Evolutionary conservation across 495 filamentous ascomycete genomes (phyloP).

Genomic region (Hyaloscypha variabilis): DNA sequence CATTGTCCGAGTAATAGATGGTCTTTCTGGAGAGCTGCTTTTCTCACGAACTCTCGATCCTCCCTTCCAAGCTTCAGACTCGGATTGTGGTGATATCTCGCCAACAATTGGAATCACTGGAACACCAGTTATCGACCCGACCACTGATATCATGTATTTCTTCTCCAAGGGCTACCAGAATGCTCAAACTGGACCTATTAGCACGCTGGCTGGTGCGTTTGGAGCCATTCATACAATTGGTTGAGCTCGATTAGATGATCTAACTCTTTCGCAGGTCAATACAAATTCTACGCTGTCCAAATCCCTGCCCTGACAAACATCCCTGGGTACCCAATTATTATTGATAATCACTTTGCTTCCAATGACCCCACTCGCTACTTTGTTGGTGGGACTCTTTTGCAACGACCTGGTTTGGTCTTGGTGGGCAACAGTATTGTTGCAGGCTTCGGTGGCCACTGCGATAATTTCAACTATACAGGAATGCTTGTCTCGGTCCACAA

Average conservation of each 20-base stretch:
- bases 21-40: conserved; percentile 36
- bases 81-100: conserved; percentile 39
- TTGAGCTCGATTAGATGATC: not conserved
- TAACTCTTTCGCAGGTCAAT: conserved; percentile 20
- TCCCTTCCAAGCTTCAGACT: conserved; percentile 37
- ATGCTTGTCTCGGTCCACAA: conserved; percentile 25
- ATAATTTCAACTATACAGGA: conserved; percentile 48
- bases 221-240: not conserved
- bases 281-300: conserved; percentile 32
- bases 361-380: conserved; percentile 33
- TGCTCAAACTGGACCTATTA: conserved; percentile 5
- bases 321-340: conserved; percentile 20
- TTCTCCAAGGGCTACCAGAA: conserved; percentile 30
- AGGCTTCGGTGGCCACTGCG: conserved; percentile 47
- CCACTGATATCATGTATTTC: conserved; percentile 31
- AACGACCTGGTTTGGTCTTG: conserved; percentile 38
- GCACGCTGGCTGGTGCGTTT: not conserved
- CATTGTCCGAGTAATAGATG: conserved; percentile 39
- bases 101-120: conserved; percentile 33
- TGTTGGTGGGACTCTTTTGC: conserved; percentile 28
- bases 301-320: conserved; percentile 27
- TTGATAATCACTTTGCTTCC: conserved; percentile 23
- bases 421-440: conserved; percentile 38
- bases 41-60: conserved; percentile 33
- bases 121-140: conserved; percentile 31